Evolutionary conservation across 2,329 filamentous ascomycete genomes (phyloP), one percentile per base, ranked within the genome.

Genomic region (Phyllosticta ampelicida): DNA sequence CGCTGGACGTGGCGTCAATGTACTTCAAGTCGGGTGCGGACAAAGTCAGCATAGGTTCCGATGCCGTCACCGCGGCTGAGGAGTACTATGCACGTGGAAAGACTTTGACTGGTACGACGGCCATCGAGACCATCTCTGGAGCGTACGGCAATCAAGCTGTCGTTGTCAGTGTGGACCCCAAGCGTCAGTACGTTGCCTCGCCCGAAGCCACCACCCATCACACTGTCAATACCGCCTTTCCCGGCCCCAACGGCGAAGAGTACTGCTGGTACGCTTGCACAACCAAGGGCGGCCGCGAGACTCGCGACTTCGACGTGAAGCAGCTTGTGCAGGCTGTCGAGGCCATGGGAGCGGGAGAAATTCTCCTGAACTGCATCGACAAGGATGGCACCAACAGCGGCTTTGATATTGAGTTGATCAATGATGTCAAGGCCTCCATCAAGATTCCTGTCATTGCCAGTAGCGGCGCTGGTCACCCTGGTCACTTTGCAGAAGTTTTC

Each of bases 251-350:
- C 50, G 90, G 90, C 26, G 89, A 96, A 72, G 76, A 78, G 55
- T 87, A 84, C 73, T 96, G 90, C 77, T 99, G 92, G 92, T 99
- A 96, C 71, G 91, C 94, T 60, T 97, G 94, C 75, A 99, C 94
- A 6, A 90, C 95, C 76, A 95, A 92, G 75, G 94, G 94, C 52
- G 94, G 94, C 6, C 85, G 94, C 61, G 92, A 97, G 75, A 91
- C 87, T n/a, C 83, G 91, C 61, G 90, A 97, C 71, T 79, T 97
- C 64, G 92, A 97, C 70, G 94, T 96, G 16, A 83, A 91, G 13
- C 88, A 97, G 75, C 81, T 99, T 9, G 84, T 86, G 9, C 84
- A 82, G 64, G 94, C 94, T 11, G 92, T 97, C 36, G 90, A 99
- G 75, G 90, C 89, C 59, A 95, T 99, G 90, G 94, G 94, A 56